Evolutionary conservation across 305 asterid genomes (phyloP), one percentile per base, ranked within the genome.

Genomic region (Ilex paraguariensis): DNA sequence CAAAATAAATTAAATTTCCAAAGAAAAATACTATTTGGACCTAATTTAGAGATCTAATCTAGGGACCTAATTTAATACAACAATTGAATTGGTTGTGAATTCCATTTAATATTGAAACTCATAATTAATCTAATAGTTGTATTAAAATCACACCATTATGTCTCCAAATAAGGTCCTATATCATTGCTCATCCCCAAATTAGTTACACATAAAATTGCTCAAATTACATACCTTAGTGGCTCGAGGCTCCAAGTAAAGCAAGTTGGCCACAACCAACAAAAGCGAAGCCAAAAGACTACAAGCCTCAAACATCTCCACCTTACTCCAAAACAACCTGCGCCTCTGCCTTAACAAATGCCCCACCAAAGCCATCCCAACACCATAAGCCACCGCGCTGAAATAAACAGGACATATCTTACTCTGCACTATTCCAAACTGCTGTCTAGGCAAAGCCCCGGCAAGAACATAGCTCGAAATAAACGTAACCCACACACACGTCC

Each of bases 361-460:
- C 31, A 85, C 7, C 66, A 89, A 39, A 3, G 88, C 77, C 39
- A 74, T 2, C 32, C 84, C 95, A 13, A 89, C 57, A 32, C 83
- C 54, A 58, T 42, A 82, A 40, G 79, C 87, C 96, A 85, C 64
- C 11, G 82, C 84, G 80, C 62, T 81, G 65, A 92, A 92, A 59
- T 92, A 92, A 57, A 71, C 80, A 0, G 91, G 94, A 68, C 87
- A 92, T 1, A 89, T 74, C 83, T 73, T 84, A 71, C 90, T 85
- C 70, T 92, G 97, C 53, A 79, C 82, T 61, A 73, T 31, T 0
- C 82, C 93, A 60, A 87, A 92, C 75, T 87, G 97, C 32, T 81
- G 85, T 78, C 84, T 75, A 0, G 96, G 84, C 84, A 92, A 44
- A 4, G 85, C 75, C 14, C 65, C 61, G 0, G 96, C 90, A 67